Percentiles rank a stretch among this genome's conserved stretches.
Evolutionary conservation across 106 monocot species (phyloP).

Genomic region (Dendrobium officinale): DNA sequence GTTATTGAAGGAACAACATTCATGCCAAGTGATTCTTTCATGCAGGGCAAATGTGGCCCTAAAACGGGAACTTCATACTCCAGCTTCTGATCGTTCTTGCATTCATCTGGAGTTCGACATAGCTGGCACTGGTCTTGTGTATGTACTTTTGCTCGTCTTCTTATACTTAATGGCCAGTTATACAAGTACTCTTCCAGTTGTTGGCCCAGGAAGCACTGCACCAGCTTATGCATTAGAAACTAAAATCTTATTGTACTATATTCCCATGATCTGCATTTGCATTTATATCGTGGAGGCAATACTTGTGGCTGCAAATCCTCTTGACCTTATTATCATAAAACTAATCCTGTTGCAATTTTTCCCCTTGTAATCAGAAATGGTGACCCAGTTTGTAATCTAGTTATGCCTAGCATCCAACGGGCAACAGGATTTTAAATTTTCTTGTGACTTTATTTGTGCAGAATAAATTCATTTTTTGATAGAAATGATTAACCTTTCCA

Average conservation of each 20-base stretch:
- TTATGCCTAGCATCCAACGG: background rate
- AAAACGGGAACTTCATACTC: constrained; percentile 67
- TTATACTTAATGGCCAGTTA: background rate
- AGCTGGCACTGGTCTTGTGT: constrained; percentile 58
- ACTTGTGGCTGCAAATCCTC: background rate
- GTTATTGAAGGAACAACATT: background rate
- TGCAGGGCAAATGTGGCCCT: constrained; percentile 74
- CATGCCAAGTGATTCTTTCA: background rate
- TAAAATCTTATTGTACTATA: background rate
- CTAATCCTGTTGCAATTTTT: background rate
- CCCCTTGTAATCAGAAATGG: background rate
- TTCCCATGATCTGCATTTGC: background rate
- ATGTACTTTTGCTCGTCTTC: constrained; percentile 16
- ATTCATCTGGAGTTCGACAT: constrained; percentile 94
- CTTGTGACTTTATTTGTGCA: background rate
- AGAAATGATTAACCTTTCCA: background rate
- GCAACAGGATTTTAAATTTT: background rate
- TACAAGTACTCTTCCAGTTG: background rate
- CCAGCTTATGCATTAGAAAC: background rate
- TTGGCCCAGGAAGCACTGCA: background rate
- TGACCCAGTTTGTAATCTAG: background rate
- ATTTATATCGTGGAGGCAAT: background rate
- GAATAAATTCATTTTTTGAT: no score
- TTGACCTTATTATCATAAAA: background rate
- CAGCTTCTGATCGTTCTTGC: constrained; percentile 90